Evolutionary conservation across 2,329 filamentous ascomycete genomes (phyloP).

Genomic region (Alternaria arbusti): DNA sequence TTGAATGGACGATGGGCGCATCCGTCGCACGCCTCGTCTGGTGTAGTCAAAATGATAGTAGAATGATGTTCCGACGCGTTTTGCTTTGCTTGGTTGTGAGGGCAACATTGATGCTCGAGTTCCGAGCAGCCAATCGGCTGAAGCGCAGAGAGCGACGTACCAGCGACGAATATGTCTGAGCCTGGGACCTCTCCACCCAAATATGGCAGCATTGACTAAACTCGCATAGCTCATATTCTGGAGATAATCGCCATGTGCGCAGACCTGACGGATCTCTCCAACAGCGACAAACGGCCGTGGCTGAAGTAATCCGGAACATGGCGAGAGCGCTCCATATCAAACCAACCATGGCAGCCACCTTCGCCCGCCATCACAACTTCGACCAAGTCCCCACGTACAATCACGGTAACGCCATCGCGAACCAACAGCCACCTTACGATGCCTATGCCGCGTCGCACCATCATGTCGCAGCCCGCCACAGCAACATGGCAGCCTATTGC

Average conservation of each 20-base stretch:
- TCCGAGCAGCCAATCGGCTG: conserved; percentile 1
- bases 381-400: conserved; percentile 6
- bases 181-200: neutral
- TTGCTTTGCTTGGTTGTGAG: conserved; percentile 1
- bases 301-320: conserved; percentile 6
- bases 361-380: conserved; percentile 6
- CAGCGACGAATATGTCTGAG: neutral
- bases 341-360: conserved; percentile 12
- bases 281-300: neutral
- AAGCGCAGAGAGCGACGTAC: neutral
- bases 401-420: conserved; percentile 10
- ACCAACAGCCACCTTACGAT: conserved; percentile 19
- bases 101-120: neutral
- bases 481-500: conserved; percentile 20
- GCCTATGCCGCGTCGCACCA: conserved; percentile 24
- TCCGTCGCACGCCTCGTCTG: neutral
- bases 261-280: neutral
- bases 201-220: neutral
- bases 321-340: conserved; percentile 2
- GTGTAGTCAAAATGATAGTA: neutral
- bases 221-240: neutral
- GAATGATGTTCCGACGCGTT: neutral
- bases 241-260: neutral
- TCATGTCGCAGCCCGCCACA: conserved; percentile 21
- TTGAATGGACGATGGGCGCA: neutral